A percentile compares a stretch with the other conserved stretches of the same genome.
Evolutionary conservation across 345 rosid genomes (phyloP).

Genomic region (Boechera stricta): DNA sequence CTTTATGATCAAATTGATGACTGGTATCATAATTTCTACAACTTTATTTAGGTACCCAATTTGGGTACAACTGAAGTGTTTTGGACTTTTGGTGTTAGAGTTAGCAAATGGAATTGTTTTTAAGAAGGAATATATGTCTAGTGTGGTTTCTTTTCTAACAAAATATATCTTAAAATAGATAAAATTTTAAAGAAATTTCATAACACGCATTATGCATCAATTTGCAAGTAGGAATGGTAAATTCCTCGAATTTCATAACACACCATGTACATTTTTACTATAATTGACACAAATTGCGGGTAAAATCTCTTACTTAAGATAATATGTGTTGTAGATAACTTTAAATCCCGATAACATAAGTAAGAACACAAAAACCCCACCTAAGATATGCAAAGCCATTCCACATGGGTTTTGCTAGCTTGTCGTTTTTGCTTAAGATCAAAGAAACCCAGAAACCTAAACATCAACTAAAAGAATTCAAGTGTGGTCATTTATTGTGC

Average conservation of each 20-base stretch:
- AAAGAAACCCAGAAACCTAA: conserved; percentile 12
- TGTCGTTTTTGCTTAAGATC: conserved; percentile 16
- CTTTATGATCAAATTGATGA: conserved; percentile 22
- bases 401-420: conserved; percentile 24
- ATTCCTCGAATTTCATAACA: neutral
- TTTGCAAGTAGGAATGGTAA: neutral
- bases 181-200: neutral
- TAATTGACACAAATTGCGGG: neutral
- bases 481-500: neutral
- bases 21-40: neutral
- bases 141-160: neutral
- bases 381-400: neutral
- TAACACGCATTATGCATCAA: neutral
- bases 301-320: neutral
- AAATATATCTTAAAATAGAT: neutral
- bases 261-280: neutral
- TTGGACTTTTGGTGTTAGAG: neutral
- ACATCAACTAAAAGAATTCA: neutral
- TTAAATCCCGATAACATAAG: neutral
- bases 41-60: neutral
- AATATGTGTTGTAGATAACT: neutral
- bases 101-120: neutral
- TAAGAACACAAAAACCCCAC: neutral
- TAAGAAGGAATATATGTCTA: neutral
- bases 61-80: neutral